phyloP scores from a whole-genome alignment of 176 grass and related monocot species.

The Dactylis glomerata region DNA sequence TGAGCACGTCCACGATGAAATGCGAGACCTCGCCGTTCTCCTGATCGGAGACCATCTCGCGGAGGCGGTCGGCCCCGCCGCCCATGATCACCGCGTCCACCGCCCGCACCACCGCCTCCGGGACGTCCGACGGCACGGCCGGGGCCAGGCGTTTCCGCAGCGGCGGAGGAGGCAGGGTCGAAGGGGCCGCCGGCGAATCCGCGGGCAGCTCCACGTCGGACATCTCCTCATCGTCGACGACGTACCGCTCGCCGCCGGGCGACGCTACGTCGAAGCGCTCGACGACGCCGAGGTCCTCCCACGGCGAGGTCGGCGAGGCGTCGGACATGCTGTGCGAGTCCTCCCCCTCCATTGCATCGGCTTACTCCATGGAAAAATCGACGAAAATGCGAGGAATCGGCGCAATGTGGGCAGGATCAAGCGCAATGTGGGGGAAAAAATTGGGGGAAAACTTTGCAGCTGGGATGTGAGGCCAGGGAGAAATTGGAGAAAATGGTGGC shows the following conservation, averaged over 20 bases:
- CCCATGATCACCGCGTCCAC: constrained; percentile 97
- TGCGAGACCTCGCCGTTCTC: constrained; percentile 56
- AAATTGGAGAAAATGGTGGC: constrained; percentile 30
- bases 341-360: constrained; percentile 58
- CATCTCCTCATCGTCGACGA: constrained; percentile 37
- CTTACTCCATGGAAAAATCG: constrained; percentile 36
- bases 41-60: constrained; percentile 61
- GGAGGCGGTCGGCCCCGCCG: constrained; percentile 50
- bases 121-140: constrained; percentile 63
- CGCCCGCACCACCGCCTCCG: constrained; percentile 69
- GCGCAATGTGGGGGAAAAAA: background rate
- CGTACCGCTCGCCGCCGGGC: constrained; percentile 26
- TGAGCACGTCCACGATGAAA: constrained; percentile 89
- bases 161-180: background rate
- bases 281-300: constrained; percentile 24
- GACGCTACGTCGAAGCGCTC: constrained; percentile 34
- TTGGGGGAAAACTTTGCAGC: constrained; percentile 12
- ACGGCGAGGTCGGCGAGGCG: constrained; percentile 27
- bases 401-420: constrained; percentile 32
- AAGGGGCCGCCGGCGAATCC: constrained; percentile 9
- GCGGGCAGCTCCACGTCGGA: constrained; percentile 29
- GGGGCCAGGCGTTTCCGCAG: constrained; percentile 39
- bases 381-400: constrained; percentile 28
- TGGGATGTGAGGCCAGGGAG: constrained; percentile 45
- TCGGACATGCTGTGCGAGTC: constrained; percentile 41